Percentiles rank a stretch among this genome's conserved stretches.
Conservation (phyloP, 108 stramenopile genomes). For the Skeletonema grethae region DNA sequence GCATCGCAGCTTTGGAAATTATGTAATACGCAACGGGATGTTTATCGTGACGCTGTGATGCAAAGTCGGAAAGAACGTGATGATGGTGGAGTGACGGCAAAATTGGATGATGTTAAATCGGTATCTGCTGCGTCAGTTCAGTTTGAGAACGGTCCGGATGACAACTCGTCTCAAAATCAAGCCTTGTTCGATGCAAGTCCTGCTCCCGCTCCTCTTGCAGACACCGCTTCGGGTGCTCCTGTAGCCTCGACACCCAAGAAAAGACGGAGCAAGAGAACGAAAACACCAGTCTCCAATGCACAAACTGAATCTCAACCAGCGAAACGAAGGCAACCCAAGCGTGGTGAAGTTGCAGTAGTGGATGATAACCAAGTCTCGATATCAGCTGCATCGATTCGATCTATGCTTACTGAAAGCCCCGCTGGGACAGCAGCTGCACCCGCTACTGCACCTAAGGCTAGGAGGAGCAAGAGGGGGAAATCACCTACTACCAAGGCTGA, state of each 20-base stretch:
- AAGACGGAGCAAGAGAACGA: not conserved
- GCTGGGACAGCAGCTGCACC: not conserved
- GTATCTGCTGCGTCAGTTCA: not conserved
- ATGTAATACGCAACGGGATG: not conserved
- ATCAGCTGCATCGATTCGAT: not conserved
- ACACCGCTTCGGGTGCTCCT: no score
- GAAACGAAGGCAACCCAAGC: not conserved
- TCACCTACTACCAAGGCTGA: not conserved
- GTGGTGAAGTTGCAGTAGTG: not conserved
- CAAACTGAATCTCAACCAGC: not conserved
- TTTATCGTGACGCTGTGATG: constrained; percentile 1
- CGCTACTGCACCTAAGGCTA: not conserved
- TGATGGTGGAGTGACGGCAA: not conserved
- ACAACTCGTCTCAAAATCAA: not conserved
- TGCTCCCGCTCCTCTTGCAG: not conserved
- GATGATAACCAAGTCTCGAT: not conserved
- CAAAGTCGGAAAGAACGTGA: constrained; percentile 10
- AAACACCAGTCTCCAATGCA: not conserved
- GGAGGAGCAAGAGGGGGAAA: not conserved
- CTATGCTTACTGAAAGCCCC: not conserved
- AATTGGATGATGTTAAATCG: not conserved
- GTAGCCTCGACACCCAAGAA: not conserved
- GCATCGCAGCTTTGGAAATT: constrained; percentile 3
- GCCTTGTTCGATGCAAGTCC: not conserved
- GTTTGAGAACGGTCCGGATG: not conserved